These are phyloP conservation scores for Claviceps sp. DNA, from an alignment of 2,329 filamentous ascomycete genomes.

Conservation along the genomic window DNA sequence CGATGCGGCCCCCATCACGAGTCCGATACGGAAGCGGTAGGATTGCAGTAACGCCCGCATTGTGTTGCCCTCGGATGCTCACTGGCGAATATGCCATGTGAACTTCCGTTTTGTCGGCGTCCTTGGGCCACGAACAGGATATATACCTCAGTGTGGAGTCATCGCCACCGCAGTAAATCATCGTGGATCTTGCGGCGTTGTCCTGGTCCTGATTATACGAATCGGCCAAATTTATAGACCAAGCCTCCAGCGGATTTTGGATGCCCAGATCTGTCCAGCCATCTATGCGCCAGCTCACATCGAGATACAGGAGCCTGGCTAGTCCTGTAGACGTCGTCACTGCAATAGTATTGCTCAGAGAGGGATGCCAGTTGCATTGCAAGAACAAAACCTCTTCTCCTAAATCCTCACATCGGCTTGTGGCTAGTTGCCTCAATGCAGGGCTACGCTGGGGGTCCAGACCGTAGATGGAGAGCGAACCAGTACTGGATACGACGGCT, in stretches of 20 bases:
- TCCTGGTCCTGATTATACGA: constrained; percentile 3
- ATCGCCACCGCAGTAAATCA: constrained; percentile 60
- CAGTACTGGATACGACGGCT: constrained; percentile 67
- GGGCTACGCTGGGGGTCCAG: constrained; percentile 27
- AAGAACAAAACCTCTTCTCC: constrained; percentile 51
- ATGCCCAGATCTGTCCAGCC: constrained; percentile 25
- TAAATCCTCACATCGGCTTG: constrained; percentile 33
- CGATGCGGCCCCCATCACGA: constrained; percentile 34
- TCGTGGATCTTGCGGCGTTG: constrained; percentile 16
- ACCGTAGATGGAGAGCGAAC: constrained; percentile 51
- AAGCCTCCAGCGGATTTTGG: constrained; percentile 52
- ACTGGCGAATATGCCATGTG: constrained; percentile 10
- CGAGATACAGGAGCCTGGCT: constrained; percentile 41
- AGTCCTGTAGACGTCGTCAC: constrained; percentile 58
- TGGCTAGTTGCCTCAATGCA: constrained; percentile 26
- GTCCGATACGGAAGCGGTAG: constrained; percentile 45
- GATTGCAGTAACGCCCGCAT: constrained; percentile 80
- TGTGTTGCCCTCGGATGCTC: constrained; percentile 39
- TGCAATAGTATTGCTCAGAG: constrained; percentile 39
- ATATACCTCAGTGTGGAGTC: constrained; percentile 48
- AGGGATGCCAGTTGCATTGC: constrained; percentile 61
- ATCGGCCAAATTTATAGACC: constrained; percentile 52
- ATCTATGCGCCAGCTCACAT: constrained; percentile 26
- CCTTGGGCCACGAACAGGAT: constrained; percentile 16
- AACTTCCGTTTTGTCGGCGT: constrained; percentile 7